phyloP scores from a whole-genome alignment of 805 yeast genomes.

The Metschnikowia baotianmanensis region DNA sequence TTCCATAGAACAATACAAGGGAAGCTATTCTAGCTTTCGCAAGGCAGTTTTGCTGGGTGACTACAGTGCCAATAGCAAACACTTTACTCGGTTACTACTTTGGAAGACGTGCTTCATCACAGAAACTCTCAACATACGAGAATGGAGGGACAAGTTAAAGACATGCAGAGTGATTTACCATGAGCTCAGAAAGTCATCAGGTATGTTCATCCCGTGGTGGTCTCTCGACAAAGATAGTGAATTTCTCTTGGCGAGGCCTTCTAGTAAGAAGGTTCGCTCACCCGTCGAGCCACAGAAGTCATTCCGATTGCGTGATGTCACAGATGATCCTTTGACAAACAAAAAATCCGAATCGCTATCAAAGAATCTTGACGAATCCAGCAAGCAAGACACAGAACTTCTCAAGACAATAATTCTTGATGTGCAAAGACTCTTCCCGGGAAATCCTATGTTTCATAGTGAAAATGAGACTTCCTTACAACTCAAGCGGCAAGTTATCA shows the following conservation, averaged over 20 bases:
- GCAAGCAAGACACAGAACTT: constrained; percentile 37
- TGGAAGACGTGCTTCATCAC: constrained; percentile 41
- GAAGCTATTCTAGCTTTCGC: constrained; percentile 26
- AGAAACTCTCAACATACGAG: constrained; percentile 32
- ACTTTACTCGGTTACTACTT: constrained; percentile 32
- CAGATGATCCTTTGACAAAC: constrained; percentile 20
- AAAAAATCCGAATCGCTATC: constrained; percentile 6
- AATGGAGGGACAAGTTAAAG: constrained; percentile 31
- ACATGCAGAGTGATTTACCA: constrained; percentile 35
- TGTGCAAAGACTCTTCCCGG: constrained; percentile 53
- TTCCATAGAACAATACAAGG: constrained; percentile 37
- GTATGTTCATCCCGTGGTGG: constrained; percentile 40
- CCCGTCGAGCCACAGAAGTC: constrained; percentile 9
- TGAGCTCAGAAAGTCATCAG: constrained; percentile 27
- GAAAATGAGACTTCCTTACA: constrained; percentile 16
- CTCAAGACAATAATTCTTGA: constrained; percentile 47
- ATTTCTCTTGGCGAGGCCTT: constrained; percentile 19
- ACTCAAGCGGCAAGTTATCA: constrained; percentile 34
- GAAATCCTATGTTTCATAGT: constrained; percentile 30
- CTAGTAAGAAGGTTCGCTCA: neutral
- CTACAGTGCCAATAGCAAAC: constrained; percentile 23
- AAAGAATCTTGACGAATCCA: constrained; percentile 3
- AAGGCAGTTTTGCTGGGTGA: constrained; percentile 29
- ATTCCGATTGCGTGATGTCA: constrained; percentile 19
- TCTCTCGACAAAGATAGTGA: constrained; percentile 28